These are phyloP conservation scores for Cenchrus fungigraminus DNA, from an alignment of 176 grass and related monocot genomes.

Conservation along the genomic window DNA sequence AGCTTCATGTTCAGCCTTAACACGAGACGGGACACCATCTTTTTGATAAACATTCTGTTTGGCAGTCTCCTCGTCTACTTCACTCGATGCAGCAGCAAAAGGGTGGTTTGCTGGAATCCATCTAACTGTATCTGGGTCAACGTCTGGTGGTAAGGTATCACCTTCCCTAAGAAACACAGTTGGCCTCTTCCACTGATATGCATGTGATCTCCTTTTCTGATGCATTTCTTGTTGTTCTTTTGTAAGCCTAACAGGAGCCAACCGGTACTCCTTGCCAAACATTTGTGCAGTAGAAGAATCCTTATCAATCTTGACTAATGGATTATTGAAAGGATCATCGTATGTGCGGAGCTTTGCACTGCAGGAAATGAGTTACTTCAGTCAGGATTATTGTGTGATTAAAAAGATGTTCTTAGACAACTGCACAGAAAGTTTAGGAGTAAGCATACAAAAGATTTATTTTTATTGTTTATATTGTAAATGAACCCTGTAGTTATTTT, in stretches of 20 bases:
- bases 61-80: constrained; percentile 81
- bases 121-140: constrained; percentile 86
- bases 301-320: constrained; percentile 78
- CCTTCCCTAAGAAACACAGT: constrained; percentile 97
- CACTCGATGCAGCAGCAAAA: constrained; percentile 76
- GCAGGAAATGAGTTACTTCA: constrained; percentile 45
- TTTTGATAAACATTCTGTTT: constrained; percentile 92
- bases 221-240: constrained; percentile 79
- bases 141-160: constrained; percentile 78
- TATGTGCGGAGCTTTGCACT: constrained; percentile 72
- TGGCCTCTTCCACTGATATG: constrained; percentile 95
- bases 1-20: constrained; percentile 97
- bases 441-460: background rate
- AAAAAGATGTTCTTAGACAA: constrained; percentile 8
- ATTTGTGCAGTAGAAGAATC: constrained; percentile 73
- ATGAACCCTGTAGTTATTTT: background rate
- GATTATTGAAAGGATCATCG: constrained; percentile 88
- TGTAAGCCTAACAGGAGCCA: constrained; percentile 82
- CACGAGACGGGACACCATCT: constrained; percentile 76
- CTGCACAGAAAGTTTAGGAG: background rate
- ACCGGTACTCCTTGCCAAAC: constrained; percentile 91
- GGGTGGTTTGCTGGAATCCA: constrained; percentile 94
- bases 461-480: constrained; percentile 16
- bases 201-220: constrained; percentile 77
- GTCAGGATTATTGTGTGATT: constrained; percentile 23